Evolutionary conservation across 495 filamentous ascomycete species (phyloP).

Genomic region (Neurospora sp.): DNA sequence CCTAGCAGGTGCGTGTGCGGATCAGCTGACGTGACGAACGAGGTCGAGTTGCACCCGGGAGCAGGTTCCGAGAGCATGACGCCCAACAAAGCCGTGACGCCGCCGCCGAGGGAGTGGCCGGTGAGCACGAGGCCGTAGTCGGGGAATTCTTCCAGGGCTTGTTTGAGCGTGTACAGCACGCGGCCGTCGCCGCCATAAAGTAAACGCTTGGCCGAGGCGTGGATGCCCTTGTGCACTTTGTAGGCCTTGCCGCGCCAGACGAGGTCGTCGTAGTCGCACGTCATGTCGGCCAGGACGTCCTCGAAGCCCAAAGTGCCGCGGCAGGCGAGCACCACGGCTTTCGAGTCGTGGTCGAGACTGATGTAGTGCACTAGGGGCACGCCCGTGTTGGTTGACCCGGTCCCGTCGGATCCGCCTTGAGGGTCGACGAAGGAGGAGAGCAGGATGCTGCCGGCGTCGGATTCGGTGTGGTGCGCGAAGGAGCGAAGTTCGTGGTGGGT

Average conservation of each 20-base stretch:
- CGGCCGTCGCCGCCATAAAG: slow-evolving; percentile 54
- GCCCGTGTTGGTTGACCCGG: slow-evolving; percentile 61
- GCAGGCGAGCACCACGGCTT: slow-evolving; percentile 66
- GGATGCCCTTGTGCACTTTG: slow-evolving; percentile 76
- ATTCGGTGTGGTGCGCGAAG: slow-evolving; percentile 61
- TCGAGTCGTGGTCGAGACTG: slow-evolving; percentile 66
- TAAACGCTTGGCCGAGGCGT: slow-evolving; percentile 62
- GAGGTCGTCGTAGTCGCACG: slow-evolving; percentile 70
- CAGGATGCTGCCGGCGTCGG: slow-evolving; percentile 58
- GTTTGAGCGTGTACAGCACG: slow-evolving; percentile 57
- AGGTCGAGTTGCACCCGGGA: slow-evolving; percentile 18
- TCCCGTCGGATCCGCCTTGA: slow-evolving; percentile 60
- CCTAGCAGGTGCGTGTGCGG: slow-evolving; percentile 33
- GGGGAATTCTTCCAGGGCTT: slow-evolving; percentile 59
- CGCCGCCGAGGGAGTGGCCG: slow-evolving; percentile 69
- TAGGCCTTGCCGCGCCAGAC: slow-evolving; percentile 56
- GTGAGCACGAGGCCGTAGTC: slow-evolving; percentile 69
- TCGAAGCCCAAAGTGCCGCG: slow-evolving; percentile 73
- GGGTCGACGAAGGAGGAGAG: slow-evolving; percentile 69
- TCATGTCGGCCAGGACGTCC: slow-evolving; percentile 72
- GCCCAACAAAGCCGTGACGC: slow-evolving; percentile 62
- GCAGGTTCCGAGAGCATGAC: slow-evolving; percentile 61
- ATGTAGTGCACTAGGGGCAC: slow-evolving; percentile 74
- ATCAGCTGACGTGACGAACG: slow-evolving; percentile 38
- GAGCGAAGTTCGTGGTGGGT: slow-evolving; percentile 58